Base-by-base conservation (phyloP, 1,284 basidiomycete species). In the Bondarzewia mesenterica region DNA sequence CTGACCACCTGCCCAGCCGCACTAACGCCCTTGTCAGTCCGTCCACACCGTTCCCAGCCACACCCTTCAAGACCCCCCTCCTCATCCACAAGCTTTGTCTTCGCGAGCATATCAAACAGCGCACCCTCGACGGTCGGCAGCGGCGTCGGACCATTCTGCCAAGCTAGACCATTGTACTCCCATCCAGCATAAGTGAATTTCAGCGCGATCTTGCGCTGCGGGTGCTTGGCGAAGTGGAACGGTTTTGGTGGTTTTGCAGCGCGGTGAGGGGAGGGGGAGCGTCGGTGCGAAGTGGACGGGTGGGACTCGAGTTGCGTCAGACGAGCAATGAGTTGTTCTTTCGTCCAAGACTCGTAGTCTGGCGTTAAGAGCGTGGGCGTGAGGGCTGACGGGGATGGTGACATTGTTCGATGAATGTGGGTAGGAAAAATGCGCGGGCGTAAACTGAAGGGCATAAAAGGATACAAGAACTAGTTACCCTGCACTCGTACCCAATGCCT, bases 11-110 rank as follows among this genome's bases (percentile, higher is more conserved):
- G 95, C 1, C 93, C 93, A 5, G 89, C 90, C 37, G 89, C 92
- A 61, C 90, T 94, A 44, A 99, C 95, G 0, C 96, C 95, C 32
- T 85, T 75, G 71, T 99, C 95, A 21, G 95, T 99, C 57, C 96
- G 69, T 10, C 95, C 95, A 66, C 95, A 98, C 51, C 84, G 75
- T 59, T 88, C 85, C 81, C 92, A 99, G 21, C 80, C 90, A 60
- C 92, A 93, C 0, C 85, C 89, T 15, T 93, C 89, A 52, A 89
- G 73, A 5, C 91, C 91, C 7, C 68, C 76, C 0, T 74, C 77
- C 0, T 72, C 73, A 60, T 93, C 89, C 21, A 96, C 77, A 27
- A 97, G 69, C 46, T 81, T 74, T 1, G 85, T 77, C 42, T 84
- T 83, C 36, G 80, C 82, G 47, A 96, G 69, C 1, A 93, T 93